Evolutionary conservation across 1,284 basidiomycete species (phyloP).

Genomic region (Peniophora sp.): DNA sequence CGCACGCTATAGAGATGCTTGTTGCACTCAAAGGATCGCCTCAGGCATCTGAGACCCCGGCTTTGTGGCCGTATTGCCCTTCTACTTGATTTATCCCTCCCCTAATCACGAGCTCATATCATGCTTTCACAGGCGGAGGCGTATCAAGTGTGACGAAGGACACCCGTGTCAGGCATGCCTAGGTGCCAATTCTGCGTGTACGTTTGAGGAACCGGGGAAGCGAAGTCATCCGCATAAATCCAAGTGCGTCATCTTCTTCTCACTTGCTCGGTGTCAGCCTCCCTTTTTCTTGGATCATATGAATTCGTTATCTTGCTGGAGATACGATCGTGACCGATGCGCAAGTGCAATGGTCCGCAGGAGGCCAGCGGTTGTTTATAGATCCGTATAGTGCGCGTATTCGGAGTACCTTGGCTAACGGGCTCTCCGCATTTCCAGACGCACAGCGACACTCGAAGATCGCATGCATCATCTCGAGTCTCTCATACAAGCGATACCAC

Average conservation of each 20-base stretch:
- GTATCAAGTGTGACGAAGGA: constrained; percentile 80
- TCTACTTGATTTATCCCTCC: not conserved
- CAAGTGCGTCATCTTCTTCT: constrained; percentile 41
- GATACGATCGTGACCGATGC: not conserved
- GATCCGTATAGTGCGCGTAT: not conserved
- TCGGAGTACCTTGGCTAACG: not conserved
- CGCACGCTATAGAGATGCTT: not conserved
- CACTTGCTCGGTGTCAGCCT: not conserved
- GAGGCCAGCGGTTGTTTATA: not conserved
- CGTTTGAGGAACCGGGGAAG: constrained; percentile 79
- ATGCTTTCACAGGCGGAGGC: constrained; percentile 44
- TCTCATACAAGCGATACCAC: constrained; percentile 73
- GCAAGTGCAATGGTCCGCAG: not conserved
- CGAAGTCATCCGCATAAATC: constrained; percentile 78
- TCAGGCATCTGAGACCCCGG: not conserved
- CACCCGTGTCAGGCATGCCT: constrained; percentile 79
- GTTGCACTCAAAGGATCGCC: not conserved
- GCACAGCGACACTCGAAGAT: constrained; percentile 68
- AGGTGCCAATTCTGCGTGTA: constrained; percentile 68
- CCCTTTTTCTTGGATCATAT: constrained; percentile 1
- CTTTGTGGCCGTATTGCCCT: not conserved
- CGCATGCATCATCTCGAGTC: constrained; percentile 79
- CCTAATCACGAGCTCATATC: constrained; percentile 2
- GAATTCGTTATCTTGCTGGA: constrained; percentile 6
- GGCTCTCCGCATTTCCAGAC: not conserved